Conservation (phyloP, 176 grass and related monocot genomes). For the Secale cereale region DNA sequence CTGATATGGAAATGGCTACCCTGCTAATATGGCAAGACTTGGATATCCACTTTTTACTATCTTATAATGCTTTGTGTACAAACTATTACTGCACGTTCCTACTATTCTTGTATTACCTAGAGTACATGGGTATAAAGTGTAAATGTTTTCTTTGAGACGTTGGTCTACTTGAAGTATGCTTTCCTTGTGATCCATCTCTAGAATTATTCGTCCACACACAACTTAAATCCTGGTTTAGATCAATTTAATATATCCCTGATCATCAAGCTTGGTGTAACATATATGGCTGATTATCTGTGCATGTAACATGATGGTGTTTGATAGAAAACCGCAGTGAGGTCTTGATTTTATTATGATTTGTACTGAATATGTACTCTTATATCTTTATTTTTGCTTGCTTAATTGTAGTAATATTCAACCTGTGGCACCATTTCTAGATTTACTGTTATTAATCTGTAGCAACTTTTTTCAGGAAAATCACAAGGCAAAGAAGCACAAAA, state of each 20-base stretch:
- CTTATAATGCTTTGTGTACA: neutral
- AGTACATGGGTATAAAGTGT: neutral
- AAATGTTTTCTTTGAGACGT: neutral
- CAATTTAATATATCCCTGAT: neutral
- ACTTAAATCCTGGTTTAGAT: neutral
- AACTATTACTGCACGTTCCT: neutral
- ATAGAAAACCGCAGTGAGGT: neutral
- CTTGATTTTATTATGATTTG: neutral
- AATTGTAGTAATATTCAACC: neutral
- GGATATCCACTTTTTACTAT: neutral
- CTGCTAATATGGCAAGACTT: neutral
- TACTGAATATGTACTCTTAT: neutral
- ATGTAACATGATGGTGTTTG: neutral
- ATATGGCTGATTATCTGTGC: neutral
- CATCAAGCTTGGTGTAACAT: neutral
- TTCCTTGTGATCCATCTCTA: neutral
- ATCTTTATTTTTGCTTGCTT: neutral
- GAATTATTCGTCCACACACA: neutral
- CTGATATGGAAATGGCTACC: neutral
- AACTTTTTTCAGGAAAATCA: slow-evolving; percentile 47
- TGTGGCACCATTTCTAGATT: neutral
- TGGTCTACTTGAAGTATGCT: neutral
- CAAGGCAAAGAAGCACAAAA: slow-evolving; percentile 43
- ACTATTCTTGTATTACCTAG: slow-evolving; percentile 5
- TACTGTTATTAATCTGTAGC: neutral